Conservation (phyloP, 176 grass and related monocot species). For the Oryza meyeriana region DNA sequence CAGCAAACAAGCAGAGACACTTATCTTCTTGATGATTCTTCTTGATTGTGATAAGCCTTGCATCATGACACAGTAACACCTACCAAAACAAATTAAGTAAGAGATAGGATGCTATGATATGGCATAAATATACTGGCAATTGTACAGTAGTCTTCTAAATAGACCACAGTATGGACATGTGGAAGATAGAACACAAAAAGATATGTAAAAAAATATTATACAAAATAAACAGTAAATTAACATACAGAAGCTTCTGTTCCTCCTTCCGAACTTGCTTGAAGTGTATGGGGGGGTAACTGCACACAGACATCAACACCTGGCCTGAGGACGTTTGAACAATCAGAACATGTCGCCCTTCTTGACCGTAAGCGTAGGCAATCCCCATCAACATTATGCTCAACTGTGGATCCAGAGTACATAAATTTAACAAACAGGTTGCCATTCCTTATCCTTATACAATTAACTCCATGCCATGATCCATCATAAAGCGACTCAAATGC, state of each 20-base stretch:
- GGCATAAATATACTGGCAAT: not conserved
- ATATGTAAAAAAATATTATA: not conserved
- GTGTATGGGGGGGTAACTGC: conserved; percentile 31
- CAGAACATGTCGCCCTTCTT: conserved; percentile 53
- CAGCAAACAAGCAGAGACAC: conserved; percentile 59
- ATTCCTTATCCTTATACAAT: conserved; percentile 61
- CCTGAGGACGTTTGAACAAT: conserved; percentile 69
- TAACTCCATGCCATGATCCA: conserved; percentile 76
- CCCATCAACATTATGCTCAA: conserved; percentile 41
- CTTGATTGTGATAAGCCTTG: conserved; percentile 71
- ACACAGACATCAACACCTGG: conserved; percentile 60
- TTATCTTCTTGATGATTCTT: conserved; percentile 36
- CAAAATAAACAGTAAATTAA: not conserved
- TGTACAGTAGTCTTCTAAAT: not conserved
- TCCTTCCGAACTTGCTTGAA: conserved; percentile 28
- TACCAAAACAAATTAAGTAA: conserved; percentile 26
- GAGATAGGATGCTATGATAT: conserved; percentile 2
- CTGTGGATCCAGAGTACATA: conserved; percentile 15
- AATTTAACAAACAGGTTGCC: conserved; percentile 52
- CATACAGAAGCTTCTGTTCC: conserved; percentile 48
- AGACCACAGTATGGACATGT: not conserved
- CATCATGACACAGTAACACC: conserved; percentile 52
- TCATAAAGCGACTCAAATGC: conserved; percentile 74
- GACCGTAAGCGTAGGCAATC: conserved; percentile 63
- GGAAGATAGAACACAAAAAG: not conserved